Evolutionary conservation across 331 rosid species (phyloP).

Genomic region (Stylosanthes scabra): DNA sequence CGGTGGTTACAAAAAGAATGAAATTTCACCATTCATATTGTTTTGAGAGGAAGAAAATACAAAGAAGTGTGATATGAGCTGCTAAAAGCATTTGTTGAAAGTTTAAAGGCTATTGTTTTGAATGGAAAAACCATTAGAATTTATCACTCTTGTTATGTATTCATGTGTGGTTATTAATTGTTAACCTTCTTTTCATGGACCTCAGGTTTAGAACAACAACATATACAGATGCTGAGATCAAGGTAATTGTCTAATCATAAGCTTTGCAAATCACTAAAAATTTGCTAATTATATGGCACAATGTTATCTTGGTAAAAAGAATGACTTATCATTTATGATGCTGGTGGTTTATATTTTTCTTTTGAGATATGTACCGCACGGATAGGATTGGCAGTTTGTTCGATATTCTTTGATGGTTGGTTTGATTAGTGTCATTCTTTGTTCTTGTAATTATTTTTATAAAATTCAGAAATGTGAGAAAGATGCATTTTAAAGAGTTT

Average conservation of each 20-base stretch:
- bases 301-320: neutral
- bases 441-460: too few species aligned
- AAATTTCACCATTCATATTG: neutral
- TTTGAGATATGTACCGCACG: conserved; percentile 10
- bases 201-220: conserved; percentile 75
- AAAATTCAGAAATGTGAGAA: too few species aligned
- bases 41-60: conserved; percentile 27
- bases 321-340: conserved; percentile 24
- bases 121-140: conserved; percentile 34
- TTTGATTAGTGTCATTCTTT: too few species aligned
- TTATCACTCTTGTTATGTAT: conserved; percentile 16
- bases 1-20: neutral
- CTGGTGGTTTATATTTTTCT: conserved; percentile 17
- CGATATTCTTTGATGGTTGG: conserved; percentile 22
- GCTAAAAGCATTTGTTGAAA: conserved; percentile 15
- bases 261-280: conserved; percentile 8
- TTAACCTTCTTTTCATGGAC: conserved; percentile 26
- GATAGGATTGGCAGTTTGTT: conserved; percentile 11
- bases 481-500: too few species aligned
- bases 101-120: neutral
- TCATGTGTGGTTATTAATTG: conserved; percentile 25
- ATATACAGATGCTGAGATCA: conserved; percentile 84
- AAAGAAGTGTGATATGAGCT: conserved; percentile 2
- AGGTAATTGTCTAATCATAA: conserved; percentile 53
- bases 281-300: neutral